These are phyloP conservation scores for Sistotremastrum niveocremeum DNA, from an alignment of 768 basidiomycete species.

Conservation along the genomic window DNA sequence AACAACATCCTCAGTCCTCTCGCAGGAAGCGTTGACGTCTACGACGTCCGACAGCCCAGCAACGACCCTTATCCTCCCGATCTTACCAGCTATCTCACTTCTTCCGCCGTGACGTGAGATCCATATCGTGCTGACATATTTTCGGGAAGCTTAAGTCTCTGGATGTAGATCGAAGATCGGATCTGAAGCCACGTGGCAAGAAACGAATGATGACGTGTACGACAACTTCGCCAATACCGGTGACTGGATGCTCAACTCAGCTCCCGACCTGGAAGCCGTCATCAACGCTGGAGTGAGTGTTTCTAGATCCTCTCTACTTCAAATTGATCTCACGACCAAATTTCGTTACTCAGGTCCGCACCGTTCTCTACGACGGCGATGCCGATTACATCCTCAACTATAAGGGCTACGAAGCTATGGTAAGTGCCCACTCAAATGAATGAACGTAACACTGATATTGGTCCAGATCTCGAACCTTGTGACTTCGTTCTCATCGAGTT, in stretches of 20 bases:
- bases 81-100: constrained; percentile 18
- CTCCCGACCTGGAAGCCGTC: constrained; percentile 38
- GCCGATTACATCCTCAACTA: constrained; percentile 47
- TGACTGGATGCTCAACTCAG: constrained; percentile 43
- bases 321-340: not conserved
- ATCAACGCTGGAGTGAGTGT: constrained; percentile 38
- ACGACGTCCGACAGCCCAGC: constrained; percentile 29
- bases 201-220: constrained; percentile 29
- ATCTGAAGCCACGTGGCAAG: constrained; percentile 28
- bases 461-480: constrained; percentile 31
- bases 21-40: constrained; percentile 42
- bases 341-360: constrained; percentile 13
- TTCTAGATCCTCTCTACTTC: not conserved
- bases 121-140: not conserved
- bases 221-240: constrained; percentile 33
- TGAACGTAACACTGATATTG: not conserved
- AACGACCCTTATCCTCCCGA: constrained; percentile 38
- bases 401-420: constrained; percentile 45
- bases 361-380: constrained; percentile 43
- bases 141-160: constrained; percentile 10
- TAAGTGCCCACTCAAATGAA: constrained; percentile 9
- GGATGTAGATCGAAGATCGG: constrained; percentile 26
- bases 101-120: constrained; percentile 5
- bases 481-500: constrained; percentile 31
- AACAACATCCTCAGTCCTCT: constrained; percentile 38